Evolutionary conservation across 2,329 filamentous ascomycete genomes (phyloP).

Genomic region (Pleurostoma richardsiae): DNA sequence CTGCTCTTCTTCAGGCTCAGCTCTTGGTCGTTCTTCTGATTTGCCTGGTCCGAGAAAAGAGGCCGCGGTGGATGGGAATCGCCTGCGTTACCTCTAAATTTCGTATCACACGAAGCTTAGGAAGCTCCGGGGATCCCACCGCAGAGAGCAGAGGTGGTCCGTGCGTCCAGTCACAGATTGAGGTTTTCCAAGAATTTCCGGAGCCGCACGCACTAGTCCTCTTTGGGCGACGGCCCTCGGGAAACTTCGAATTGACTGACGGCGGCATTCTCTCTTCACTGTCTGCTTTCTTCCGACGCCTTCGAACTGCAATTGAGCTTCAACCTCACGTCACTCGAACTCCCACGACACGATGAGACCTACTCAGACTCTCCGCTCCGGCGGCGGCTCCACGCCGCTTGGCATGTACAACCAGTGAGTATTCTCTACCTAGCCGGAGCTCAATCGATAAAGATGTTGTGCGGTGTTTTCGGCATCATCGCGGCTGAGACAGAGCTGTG

Average conservation of each 20-base stretch:
- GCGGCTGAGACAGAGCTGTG: too few species aligned
- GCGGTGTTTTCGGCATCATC: too few species aligned
- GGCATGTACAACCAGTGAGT: constrained; percentile 41
- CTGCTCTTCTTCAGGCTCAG: constrained; percentile 37
- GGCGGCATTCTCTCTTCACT: constrained; percentile 9
- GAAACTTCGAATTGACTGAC: constrained; percentile 2
- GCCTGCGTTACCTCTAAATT: too few species aligned
- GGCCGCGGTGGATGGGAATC: too few species aligned
- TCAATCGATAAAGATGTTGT: too few species aligned
- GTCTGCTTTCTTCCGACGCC: constrained; percentile 2
- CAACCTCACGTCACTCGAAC: constrained; percentile 15
- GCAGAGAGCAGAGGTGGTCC: too few species aligned
- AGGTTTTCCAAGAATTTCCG: not conserved
- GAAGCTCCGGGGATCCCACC: too few species aligned
- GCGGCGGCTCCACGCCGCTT: constrained; percentile 32
- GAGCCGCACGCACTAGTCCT: constrained; percentile 7
- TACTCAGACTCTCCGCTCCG: constrained; percentile 34
- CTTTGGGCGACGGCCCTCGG: constrained; percentile 15
- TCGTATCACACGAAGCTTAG: too few species aligned
- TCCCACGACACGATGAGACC: constrained; percentile 35
- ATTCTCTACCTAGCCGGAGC: not conserved
- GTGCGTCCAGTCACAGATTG: too few species aligned
- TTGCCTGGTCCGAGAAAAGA: not conserved
- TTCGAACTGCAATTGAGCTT: not conserved
- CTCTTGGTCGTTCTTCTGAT: constrained; percentile 43